Percentiles rank a stretch among this genome's conserved stretches.
Evolutionary conservation across 805 yeast species (phyloP).

Genomic region (Metschnikowia lachancei): DNA sequence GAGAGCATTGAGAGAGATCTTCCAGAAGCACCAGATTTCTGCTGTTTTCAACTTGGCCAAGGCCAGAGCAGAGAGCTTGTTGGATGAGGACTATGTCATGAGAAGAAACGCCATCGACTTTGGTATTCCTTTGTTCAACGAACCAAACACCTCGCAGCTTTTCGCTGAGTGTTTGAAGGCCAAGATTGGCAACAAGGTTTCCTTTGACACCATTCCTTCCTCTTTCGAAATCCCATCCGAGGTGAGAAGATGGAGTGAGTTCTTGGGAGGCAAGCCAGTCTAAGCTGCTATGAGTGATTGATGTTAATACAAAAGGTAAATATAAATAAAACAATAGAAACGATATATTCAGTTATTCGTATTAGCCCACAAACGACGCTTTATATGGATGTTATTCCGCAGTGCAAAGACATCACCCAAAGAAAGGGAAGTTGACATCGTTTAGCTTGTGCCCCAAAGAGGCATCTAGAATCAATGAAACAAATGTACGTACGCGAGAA

Average conservation of each 20-base stretch:
- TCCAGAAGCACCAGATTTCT: constrained; percentile 79
- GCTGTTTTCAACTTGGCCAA: constrained; percentile 91
- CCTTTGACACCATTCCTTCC: constrained; percentile 40
- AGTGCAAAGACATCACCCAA: no score
- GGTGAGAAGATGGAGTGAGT: constrained; percentile 96
- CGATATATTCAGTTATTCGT: background rate
- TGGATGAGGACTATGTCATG: constrained; percentile 94
- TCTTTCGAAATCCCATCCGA: constrained; percentile 71
- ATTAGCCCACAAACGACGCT: no score
- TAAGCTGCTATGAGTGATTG: constrained; percentile 1
- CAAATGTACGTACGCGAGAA: no score
- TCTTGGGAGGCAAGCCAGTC: constrained; percentile 90
- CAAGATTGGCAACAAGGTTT: constrained; percentile 57
- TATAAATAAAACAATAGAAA: background rate
- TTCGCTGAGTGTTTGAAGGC: constrained; percentile 80
- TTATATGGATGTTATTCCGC: no score
- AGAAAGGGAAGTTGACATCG: no score
- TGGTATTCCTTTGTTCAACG: constrained; percentile 93
- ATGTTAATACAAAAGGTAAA: background rate
- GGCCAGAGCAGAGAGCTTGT: constrained; percentile 79
- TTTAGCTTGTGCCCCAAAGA: no score
- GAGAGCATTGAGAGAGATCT: constrained; percentile 88
- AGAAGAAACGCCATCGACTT: constrained; percentile 99
- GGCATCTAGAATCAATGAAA: no score
- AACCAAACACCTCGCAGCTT: constrained; percentile 86